Base-by-base conservation (phyloP, 2,329 filamentous ascomycete genomes). In the Mycocentrospora acerina region DNA sequence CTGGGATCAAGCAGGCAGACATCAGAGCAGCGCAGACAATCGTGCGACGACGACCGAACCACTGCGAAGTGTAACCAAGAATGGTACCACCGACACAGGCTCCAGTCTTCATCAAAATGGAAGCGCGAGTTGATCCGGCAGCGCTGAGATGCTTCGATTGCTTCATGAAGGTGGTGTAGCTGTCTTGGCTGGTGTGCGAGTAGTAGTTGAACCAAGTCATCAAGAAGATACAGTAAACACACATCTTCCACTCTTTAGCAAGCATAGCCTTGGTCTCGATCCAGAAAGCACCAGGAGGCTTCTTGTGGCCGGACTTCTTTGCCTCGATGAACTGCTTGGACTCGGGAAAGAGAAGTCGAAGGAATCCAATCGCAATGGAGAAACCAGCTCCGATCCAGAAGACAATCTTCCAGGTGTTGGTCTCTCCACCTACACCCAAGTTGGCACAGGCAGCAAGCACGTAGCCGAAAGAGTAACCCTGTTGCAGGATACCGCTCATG, bases 401-500 rank as follows among this genome's bases (percentile, higher is more conserved):
- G 29, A 88, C 80, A 0, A 74, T 85, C 71, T 88, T 90, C 85
- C 85, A 90, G 29, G 76, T 79, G 2, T 85, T 73, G 2, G 70
- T 71, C 4, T 54, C 70, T 9, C 78, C 83, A 22, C 86, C 85
- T 12, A 90, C 83, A 32, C 83, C 85, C 27, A 90, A 78, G 50
- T 86, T 90, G 55, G 80, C 81, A 57, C 82, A 85, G 3, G 86
- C 86, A 5, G 88, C 88, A 46, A 89, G 75, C 27, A 93, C 81
- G 58, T 91, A 91, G 22, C 88, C 88, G 48, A 90, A 78, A 0
- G 85, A 85, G 62, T 90, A 90, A 2, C 88, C 88, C 65, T 90
- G 86, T 57, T 93, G 88, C 13, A 91, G 70, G 34, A 93, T 86
- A 37, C 88, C 88, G 11, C 83, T 88, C 79, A 93, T 87, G 25